Evolutionary conservation across 352 stramenopile genomes (phyloP), one percentile per base, ranked within the genome.

Genomic region (Elongisporangium undulatum): DNA sequence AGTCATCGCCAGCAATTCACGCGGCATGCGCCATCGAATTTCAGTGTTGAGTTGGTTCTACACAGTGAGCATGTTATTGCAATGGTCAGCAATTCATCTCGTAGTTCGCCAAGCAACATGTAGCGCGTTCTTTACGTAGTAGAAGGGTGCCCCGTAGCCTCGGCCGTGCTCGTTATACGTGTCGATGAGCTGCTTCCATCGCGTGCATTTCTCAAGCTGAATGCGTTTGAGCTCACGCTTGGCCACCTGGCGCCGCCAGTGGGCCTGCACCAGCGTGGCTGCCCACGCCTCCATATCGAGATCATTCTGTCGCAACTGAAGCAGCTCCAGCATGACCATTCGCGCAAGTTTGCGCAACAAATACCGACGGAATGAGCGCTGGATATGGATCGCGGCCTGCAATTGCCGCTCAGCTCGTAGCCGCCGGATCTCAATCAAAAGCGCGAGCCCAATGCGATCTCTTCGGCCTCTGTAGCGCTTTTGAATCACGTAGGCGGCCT

Each of bases 161-260:
- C 66, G 76, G 10, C 78, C 71, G 24, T 92, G 82, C 16, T 89
- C 66, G 57, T 90, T 93, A 55, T 92, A 77, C 2, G 83, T 82
- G 56, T 97, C 90, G 41, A 94, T 72, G 55, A 98, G 85, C 49
- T 96, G 82, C 72, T 98, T 98, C 94, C 94, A 98, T 38, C 89
- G 75, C 21, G 79, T 82, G 19, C 81, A 73, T 48, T 79, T 78
- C 2, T 55, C 58, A 0, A 59, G 62, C 20, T 85, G 73, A 17
- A 76, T 67, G 0, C 63, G 58, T 21, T 66, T 59, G 52, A 87
- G 51, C 41, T 73, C 63, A 29, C 22, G 53, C 22, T 67, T 63
- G 0, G 82, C 84, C 56, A 81, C 56, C 7, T 63, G 51, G 10
- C 80, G 67, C 41, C 84, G 71, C 78, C 77, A 94, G 54, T 90